These are phyloP conservation scores for Myotisia sp. DNA, from an alignment of 2,329 filamentous ascomycete genomes.

Conservation along the genomic window DNA sequence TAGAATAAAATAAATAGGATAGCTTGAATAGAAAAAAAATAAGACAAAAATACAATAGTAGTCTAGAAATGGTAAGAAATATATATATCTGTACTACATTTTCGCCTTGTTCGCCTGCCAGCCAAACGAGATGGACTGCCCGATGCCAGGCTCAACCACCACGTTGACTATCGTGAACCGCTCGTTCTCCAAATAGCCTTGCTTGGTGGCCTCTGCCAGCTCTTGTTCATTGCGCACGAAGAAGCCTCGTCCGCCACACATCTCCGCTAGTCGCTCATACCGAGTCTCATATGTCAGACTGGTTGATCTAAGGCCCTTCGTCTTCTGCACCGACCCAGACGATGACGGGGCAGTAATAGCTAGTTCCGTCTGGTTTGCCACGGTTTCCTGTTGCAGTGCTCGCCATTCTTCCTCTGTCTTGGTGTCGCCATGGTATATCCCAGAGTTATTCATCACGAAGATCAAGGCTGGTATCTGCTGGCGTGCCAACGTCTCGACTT, in stretches of 20 bases:
- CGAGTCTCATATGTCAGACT: constrained; percentile 41
- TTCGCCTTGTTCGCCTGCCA: constrained; percentile 19
- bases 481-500: constrained; percentile 43
- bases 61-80: neutral
- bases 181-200: constrained; percentile 34
- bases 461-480: constrained; percentile 42
- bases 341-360: constrained; percentile 3
- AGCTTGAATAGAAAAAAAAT: too few relatives aligned
- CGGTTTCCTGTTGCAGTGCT: constrained; percentile 30
- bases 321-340: constrained; percentile 3
- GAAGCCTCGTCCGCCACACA: constrained; percentile 41
- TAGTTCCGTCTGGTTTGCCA: constrained; percentile 17
- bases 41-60: too few relatives aligned
- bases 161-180: constrained; percentile 42
- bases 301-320: constrained; percentile 33
- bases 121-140: constrained; percentile 27
- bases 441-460: constrained; percentile 43
- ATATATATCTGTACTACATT: neutral
- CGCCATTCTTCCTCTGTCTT: constrained; percentile 31
- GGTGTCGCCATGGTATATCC: constrained; percentile 36
- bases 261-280: constrained; percentile 42
- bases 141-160: constrained; percentile 39
- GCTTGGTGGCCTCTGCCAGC: constrained; percentile 36
- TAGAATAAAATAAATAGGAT: too few relatives aligned
- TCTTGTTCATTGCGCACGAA: constrained; percentile 40